Conservation (phyloP, 2,329 filamentous ascomycete species). For the Nothomitra cinnamomea region DNA sequence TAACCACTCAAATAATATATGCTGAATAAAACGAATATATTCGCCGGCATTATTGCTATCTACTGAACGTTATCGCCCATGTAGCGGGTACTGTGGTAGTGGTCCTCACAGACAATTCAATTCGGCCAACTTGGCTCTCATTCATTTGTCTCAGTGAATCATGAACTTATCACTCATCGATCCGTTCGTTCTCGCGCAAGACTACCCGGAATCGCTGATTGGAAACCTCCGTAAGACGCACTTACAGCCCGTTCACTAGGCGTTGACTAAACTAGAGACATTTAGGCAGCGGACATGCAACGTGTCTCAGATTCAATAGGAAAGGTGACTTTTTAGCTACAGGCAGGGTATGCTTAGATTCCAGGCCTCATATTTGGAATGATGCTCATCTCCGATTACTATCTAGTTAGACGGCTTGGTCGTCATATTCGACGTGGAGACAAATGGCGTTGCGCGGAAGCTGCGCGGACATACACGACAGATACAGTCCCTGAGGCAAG, state of each 20-base stretch:
- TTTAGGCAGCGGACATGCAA: constrained; percentile 43
- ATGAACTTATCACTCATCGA: constrained; percentile 62
- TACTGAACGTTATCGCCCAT: no score
- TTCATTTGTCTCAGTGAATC: constrained; percentile 7
- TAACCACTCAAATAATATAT: no score
- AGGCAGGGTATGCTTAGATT: constrained; percentile 44
- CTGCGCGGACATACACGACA: constrained; percentile 83
- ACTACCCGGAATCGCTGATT: constrained; percentile 81
- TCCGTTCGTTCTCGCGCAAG: constrained; percentile 54
- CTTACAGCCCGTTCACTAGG: constrained; percentile 30
- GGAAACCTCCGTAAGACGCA: constrained; percentile 63
- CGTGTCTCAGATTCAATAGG: constrained; percentile 72
- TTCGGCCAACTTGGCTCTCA: no score
- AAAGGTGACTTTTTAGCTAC: constrained; percentile 90
- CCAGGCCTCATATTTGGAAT: constrained; percentile 10
- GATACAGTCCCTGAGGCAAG: constrained; percentile 65
- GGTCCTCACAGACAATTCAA: no score
- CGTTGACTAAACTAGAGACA: background rate
- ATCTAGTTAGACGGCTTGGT: constrained; percentile 62
- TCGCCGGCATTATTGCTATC: no score
- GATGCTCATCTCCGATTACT: constrained; percentile 16
- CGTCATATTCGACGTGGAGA: constrained; percentile 93
- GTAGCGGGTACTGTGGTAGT: no score
- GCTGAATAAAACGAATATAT: no score
- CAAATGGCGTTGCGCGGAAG: constrained; percentile 89